Conservation (phyloP, 495 filamentous ascomycete species). For the Chlorociboria aeruginascens region DNA sequence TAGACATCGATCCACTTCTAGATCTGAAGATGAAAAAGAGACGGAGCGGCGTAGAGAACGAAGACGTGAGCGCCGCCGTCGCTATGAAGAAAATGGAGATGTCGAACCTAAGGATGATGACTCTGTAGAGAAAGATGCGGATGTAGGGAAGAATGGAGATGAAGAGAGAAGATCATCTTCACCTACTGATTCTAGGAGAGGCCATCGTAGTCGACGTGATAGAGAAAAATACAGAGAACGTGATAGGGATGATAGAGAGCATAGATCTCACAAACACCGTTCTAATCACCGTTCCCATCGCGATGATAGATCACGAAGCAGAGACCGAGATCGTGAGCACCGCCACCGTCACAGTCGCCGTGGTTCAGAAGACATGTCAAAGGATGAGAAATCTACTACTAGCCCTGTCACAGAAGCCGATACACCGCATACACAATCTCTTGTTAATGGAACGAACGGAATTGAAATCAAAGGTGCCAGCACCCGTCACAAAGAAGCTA, state of each 20-base stretch:
- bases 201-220: constrained; percentile 24
- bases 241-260: constrained; percentile 26
- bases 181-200: constrained; percentile 12
- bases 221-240: constrained; percentile 34
- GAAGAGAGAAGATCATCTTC: constrained; percentile 15
- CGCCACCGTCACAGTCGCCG: constrained; percentile 22
- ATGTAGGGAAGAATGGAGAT: constrained; percentile 5
- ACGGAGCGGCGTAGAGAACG: constrained; percentile 36
- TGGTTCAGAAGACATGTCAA: constrained; percentile 36
- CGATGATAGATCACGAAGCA: constrained; percentile 24
- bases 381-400: constrained; percentile 16
- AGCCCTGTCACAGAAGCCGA: constrained; percentile 27
- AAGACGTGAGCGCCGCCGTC: constrained; percentile 22
- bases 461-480: constrained; percentile 28
- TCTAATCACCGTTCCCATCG: constrained; percentile 13
- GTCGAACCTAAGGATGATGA: constrained; percentile 6
- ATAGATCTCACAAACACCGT: constrained; percentile 22
- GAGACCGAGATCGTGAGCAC: constrained; percentile 22
- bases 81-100: constrained; percentile 12
- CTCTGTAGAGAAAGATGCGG: constrained; percentile 1
- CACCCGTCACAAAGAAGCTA: constrained; percentile 23
- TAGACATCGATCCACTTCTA: constrained; percentile 45
- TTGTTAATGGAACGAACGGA: constrained; percentile 27
- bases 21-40: constrained; percentile 34
- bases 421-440: constrained; percentile 19